A percentile compares a stretch with the other conserved stretches of the same genome.
phyloP scores from a whole-genome alignment of 1,284 basidiomycete genomes.

The Rhodotorula sp. region DNA sequence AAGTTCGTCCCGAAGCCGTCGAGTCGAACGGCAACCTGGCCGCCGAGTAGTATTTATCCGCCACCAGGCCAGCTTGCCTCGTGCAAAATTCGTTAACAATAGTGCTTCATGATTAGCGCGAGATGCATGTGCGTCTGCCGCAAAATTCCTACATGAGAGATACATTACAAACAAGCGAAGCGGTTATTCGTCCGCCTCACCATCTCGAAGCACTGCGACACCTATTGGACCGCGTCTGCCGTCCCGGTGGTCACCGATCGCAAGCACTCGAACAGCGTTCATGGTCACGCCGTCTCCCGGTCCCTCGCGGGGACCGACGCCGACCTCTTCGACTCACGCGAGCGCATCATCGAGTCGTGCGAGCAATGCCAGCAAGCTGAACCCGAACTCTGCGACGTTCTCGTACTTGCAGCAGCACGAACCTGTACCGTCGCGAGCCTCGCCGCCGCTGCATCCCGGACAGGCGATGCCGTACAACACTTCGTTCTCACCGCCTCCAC shows the following conservation, averaged over 20 bases:
- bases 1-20: too few species aligned
- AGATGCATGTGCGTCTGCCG: too few species aligned
- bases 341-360: slow-evolving; percentile 3
- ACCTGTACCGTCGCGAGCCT: not conserved
- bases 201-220: too few species aligned
- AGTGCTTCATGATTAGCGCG: too few species aligned
- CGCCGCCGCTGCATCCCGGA: not conserved
- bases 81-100: too few species aligned
- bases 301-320: slow-evolving; percentile 1
- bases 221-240: too few species aligned
- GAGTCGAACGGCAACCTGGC: too few species aligned
- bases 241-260: too few species aligned
- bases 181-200: not conserved
- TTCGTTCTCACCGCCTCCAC: not conserved
- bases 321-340: not conserved
- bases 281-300: slow-evolving; percentile 1
- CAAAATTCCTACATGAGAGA: too few species aligned
- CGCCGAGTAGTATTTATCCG: too few species aligned
- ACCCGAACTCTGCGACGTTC: not conserved
- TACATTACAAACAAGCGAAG: not conserved
- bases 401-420: not conserved
- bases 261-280: not conserved
- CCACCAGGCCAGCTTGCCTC: too few species aligned
- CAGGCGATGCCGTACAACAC: too few species aligned
- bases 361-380: slow-evolving; percentile 2